Percentiles rank a stretch among this genome's conserved stretches.
Evolutionary conservation across 495 filamentous ascomycete species (phyloP).

Genomic region (Penicillium odoratum): DNA sequence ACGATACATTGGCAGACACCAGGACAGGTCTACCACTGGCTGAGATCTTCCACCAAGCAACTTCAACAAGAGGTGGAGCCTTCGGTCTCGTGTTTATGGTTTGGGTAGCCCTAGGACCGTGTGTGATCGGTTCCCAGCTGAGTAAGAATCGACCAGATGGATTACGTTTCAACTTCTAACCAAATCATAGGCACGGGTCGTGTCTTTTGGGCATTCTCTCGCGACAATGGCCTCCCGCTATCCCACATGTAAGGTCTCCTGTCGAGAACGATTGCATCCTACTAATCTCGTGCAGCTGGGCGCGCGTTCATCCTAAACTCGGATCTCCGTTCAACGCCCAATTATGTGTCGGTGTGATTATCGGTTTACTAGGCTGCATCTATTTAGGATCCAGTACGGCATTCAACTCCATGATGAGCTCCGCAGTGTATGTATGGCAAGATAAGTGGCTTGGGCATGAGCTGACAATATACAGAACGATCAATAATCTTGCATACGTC

Average conservation of each 20-base stretch:
- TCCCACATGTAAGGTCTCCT: slow-evolving; percentile 25
- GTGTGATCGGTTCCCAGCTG: slow-evolving; percentile 54
- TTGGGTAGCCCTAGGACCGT: slow-evolving; percentile 49
- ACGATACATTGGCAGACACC: slow-evolving; percentile 31
- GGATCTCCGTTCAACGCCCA: slow-evolving; percentile 58
- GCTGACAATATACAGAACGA: slow-evolving; percentile 27
- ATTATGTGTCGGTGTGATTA: slow-evolving; percentile 56
- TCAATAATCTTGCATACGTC: slow-evolving; percentile 39
- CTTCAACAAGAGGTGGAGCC: slow-evolving; percentile 59
- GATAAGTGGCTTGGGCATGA: background rate
- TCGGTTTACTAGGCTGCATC: slow-evolving; percentile 66
- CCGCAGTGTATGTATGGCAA: slow-evolving; percentile 33
- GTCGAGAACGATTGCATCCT: background rate
- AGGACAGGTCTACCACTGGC: slow-evolving; percentile 66
- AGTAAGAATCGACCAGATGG: slow-evolving; percentile 16
- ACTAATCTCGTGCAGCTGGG: slow-evolving; percentile 23
- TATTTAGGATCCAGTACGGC: slow-evolving; percentile 68
- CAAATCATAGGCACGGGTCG: slow-evolving; percentile 58
- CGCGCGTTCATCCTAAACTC: slow-evolving; percentile 25
- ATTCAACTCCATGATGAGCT: slow-evolving; percentile 70
- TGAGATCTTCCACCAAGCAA: slow-evolving; percentile 72
- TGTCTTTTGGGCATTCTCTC: slow-evolving; percentile 70
- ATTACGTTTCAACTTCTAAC: slow-evolving; percentile 6
- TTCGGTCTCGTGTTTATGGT: slow-evolving; percentile 59
- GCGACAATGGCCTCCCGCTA: slow-evolving; percentile 56